These are phyloP conservation scores for Hippophae tibetana DNA, from an alignment of 306 rosid genomes.

Conservation along the genomic window DNA sequence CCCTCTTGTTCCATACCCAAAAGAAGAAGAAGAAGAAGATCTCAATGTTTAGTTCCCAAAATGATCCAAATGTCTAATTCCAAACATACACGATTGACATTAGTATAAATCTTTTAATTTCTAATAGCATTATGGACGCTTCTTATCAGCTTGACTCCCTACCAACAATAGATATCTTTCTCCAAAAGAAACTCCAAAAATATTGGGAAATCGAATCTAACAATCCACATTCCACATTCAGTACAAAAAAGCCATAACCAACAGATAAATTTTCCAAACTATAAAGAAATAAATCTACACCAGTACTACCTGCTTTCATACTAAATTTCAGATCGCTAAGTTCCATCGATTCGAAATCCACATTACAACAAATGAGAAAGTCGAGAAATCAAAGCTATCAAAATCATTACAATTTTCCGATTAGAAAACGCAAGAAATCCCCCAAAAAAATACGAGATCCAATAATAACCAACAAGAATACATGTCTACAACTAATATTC, in stretches of 20 bases:
- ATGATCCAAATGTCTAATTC: not conserved
- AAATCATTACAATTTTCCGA: too few relatives aligned
- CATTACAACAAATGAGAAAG: too few relatives aligned
- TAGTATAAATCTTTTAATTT: not conserved
- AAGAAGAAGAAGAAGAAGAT: too few relatives aligned
- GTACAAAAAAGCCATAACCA: conserved; percentile 1
- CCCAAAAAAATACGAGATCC: conserved; percentile 6
- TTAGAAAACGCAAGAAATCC: not conserved
- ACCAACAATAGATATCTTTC: not conserved
- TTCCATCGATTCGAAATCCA: not conserved
- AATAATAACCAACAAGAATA: not conserved
- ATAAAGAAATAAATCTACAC: not conserved
- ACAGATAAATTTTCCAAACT: not conserved
- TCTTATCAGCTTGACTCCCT: not conserved
- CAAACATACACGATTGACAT: not conserved
- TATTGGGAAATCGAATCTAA: not conserved
- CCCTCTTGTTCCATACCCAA: too few relatives aligned
- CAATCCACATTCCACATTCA: not conserved
- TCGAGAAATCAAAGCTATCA: too few relatives aligned
- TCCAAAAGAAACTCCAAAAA: not conserved
- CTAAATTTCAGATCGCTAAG: conserved; percentile 13
- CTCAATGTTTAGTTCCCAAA: not conserved
- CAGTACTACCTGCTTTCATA: conserved; percentile 10
- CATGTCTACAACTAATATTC: not conserved
- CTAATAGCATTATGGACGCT: not conserved